These are phyloP conservation scores for Citrus trifoliata DNA, from an alignment of 345 rosid genomes.

Conservation along the genomic window DNA sequence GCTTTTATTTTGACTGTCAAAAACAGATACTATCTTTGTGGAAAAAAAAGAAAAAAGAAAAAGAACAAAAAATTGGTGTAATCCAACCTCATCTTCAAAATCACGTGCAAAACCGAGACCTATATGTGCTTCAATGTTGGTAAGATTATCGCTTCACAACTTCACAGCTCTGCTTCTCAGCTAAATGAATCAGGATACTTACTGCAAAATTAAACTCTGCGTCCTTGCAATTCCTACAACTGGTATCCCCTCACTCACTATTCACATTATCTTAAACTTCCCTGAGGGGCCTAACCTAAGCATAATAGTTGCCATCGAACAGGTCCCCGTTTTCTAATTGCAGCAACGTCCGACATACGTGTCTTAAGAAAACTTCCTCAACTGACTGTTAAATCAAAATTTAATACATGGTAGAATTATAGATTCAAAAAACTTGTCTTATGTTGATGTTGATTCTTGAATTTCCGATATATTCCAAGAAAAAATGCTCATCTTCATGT, in stretches of 20 bases:
- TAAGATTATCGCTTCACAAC: not conserved
- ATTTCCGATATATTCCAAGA: slow-evolving; percentile 61
- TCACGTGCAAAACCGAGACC: not conserved
- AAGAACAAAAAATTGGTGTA: not conserved
- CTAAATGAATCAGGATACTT: not conserved
- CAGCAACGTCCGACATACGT: not conserved
- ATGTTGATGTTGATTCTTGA: slow-evolving; percentile 90
- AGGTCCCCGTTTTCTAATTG: not conserved
- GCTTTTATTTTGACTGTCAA: not conserved
- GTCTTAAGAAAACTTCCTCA: not conserved
- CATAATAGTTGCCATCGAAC: not conserved
- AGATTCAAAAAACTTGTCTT: slow-evolving; percentile 67
- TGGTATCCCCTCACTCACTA: not conserved
- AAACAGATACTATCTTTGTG: too few relatives aligned
- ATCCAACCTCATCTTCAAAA: not conserved
- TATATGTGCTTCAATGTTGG: not conserved
- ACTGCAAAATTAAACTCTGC: not conserved
- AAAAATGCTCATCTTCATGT: slow-evolving; percentile 27
- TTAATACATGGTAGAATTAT: not conserved
- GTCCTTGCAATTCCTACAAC: not conserved
- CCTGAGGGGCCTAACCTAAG: not conserved
- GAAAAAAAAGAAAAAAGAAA: too few relatives aligned
- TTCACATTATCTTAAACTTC: not conserved
- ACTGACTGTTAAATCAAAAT: not conserved
- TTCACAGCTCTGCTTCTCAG: not conserved